Base-by-base conservation (phyloP, 148 eudicot species). In the Tetragonia tetragonoides region DNA sequence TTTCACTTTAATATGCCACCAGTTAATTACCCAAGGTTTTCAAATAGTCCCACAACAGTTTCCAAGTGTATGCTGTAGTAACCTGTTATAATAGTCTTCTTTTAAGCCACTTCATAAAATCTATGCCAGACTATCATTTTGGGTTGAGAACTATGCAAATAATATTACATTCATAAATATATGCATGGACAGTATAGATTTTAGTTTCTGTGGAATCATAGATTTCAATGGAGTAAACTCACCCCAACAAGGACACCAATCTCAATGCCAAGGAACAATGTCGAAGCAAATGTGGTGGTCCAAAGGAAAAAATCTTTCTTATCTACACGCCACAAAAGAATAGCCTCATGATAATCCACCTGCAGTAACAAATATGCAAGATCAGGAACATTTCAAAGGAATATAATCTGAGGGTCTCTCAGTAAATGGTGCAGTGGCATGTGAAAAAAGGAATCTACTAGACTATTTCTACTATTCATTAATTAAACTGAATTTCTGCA, bases 161-260 rank as follows among this genome's bases (percentile, higher is more conserved):
- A 5, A 70, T 21, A 49, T 23, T 5, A 51, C 59, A 23, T 24
- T 49, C 41, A 24, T 24, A 70, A 72, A 53, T 71, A 10, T 5
- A 54, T 53, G 63, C 10, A 44, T 37, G 39, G 15, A 41, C 41
- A 72, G 37, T 12, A 34, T 34, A 65, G 39, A 23, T 16, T 8
- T 44, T 64, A 23, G 6, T 47, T 18, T 72, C 15, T 2, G 11
- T 24, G 42, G 59, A 28, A 78, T 0, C 15, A 68, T 42, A 41
- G 60, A 1, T 5, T 3, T 40, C 14, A 70, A 28, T 17, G 17
- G 37, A 20, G 68, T 37, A 79, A 53, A 83, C 98, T 89, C 76
- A 96, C 99, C 87, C 99, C 99, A 68, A 93, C 86, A 81, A 93
- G 87, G 84, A 96, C 99, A 62, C 99, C 99, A 47, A 91, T 93